Conservation (phyloP, 1,139 yeast species). For the Kurtzmaniella quercitrusa region DNA sequence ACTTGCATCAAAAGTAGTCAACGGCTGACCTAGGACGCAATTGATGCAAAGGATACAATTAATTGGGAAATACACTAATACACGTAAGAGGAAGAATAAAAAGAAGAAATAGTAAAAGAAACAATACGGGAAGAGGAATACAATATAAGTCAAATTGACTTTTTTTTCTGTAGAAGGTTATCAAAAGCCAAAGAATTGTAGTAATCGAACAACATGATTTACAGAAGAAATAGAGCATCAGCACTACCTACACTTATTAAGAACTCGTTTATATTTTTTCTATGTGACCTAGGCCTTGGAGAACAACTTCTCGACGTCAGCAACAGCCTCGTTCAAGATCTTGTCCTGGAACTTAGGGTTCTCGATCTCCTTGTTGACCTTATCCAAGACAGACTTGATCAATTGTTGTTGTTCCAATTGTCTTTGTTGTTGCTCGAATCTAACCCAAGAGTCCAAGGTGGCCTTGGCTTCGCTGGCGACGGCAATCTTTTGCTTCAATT, state of each 20-base stretch:
- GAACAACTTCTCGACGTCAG: slow-evolving; percentile 87
- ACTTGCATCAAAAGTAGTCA: neutral
- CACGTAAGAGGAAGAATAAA: no score
- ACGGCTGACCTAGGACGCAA: neutral
- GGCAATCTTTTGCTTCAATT: slow-evolving; percentile 85
- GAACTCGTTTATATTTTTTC: slow-evolving; percentile 4
- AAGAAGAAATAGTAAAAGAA: no score
- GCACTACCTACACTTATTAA: neutral
- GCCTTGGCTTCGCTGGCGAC: slow-evolving; percentile 88
- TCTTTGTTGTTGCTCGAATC: slow-evolving; percentile 96
- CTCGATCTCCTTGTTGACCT: slow-evolving; percentile 80
- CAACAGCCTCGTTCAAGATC: slow-evolving; percentile 84
- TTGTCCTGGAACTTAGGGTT: slow-evolving; percentile 93
- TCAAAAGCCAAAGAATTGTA: no score
- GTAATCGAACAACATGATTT: no score
- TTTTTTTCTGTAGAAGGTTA: no score
- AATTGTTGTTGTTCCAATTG: slow-evolving; percentile 94
- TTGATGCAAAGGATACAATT: no score
- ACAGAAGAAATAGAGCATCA: no score
- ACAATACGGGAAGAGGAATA: no score
- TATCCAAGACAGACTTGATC: slow-evolving; percentile 78
- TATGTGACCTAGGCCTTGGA: slow-evolving; percentile 32
- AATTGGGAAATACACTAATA: no score
- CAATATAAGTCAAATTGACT: no score
- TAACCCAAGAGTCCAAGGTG: slow-evolving; percentile 97